Conservation (phyloP, 2,329 filamentous ascomycete species). For the Calcarisporium arbuscula region DNA sequence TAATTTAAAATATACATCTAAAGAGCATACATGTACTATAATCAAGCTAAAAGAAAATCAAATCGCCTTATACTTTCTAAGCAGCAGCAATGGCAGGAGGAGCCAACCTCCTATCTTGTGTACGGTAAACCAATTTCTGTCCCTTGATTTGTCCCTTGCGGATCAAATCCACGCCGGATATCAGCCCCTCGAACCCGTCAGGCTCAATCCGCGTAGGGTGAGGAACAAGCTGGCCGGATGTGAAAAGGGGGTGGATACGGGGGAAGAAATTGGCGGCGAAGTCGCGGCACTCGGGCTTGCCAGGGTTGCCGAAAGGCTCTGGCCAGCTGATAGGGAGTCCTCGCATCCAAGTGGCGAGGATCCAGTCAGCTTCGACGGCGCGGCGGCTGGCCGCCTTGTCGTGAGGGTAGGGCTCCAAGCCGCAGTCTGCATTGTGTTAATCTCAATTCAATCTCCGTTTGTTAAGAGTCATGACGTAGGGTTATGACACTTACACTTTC, state of each 20-base stretch:
- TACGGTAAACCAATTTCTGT: constrained; percentile 1
- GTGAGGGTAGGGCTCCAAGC: too few species aligned
- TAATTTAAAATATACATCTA: too few species aligned
- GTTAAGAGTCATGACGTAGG: too few species aligned
- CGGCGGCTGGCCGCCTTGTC: constrained; percentile 17
- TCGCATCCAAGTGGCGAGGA: constrained; percentile 12
- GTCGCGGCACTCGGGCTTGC: background rate
- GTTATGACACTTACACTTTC: too few species aligned
- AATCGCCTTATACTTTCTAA: too few species aligned
- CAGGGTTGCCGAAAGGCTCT: background rate
- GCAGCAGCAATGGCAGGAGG: too few species aligned
- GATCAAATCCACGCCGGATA: background rate
- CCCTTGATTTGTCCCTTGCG: background rate
- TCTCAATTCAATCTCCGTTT: too few species aligned
- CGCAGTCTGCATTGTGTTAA: too few species aligned
- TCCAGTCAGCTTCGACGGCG: constrained; percentile 14
- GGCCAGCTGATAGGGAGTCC: background rate
- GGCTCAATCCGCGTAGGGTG: background rate
- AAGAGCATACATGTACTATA: too few species aligned
- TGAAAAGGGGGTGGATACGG: background rate
- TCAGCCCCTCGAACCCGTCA: background rate
- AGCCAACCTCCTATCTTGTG: too few species aligned
- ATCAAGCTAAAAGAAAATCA: too few species aligned
- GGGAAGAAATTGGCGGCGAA: background rate
- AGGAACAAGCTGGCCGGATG: background rate